phyloP scores from a whole-genome alignment of 768 basidiomycete genomes.

The Gymnopilus junonius region DNA sequence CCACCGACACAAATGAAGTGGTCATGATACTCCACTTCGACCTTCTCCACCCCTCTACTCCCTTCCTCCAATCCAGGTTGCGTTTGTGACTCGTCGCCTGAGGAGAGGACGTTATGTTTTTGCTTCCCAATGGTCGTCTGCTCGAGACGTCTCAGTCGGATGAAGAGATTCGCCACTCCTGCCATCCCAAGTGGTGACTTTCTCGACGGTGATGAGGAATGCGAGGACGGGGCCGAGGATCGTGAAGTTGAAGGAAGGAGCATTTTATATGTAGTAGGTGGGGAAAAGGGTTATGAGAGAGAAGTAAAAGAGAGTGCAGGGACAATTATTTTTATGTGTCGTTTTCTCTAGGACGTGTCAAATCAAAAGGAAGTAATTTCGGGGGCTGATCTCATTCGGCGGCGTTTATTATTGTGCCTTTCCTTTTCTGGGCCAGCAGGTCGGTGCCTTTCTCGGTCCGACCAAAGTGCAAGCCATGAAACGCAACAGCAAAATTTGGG shows the following conservation, averaged over 20 bases:
- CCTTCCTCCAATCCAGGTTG: constrained; percentile 39
- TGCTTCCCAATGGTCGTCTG: constrained; percentile 22
- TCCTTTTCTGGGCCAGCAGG: neutral
- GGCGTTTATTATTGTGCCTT: neutral
- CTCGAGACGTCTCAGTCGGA: constrained; percentile 52
- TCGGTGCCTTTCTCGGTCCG: neutral
- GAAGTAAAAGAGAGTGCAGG: neutral
- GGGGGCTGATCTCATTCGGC: neutral
- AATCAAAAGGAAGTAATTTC: constrained; percentile 4
- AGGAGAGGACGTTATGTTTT: constrained; percentile 36
- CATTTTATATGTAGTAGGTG: neutral
- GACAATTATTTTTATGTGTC: neutral
- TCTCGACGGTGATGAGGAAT: constrained; percentile 10
- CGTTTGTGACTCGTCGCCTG: constrained; percentile 44
- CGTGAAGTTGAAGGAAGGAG: neutral
- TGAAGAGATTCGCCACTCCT: constrained; percentile 56
- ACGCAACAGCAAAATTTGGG: neutral
- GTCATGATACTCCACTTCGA: constrained; percentile 40
- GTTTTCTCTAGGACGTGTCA: constrained; percentile 1
- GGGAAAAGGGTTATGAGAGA: neutral
- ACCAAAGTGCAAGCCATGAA: neutral
- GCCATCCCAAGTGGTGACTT: constrained; percentile 35
- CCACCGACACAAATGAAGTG: constrained; percentile 63
- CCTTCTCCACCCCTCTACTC: constrained; percentile 24
- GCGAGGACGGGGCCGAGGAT: neutral